Conservation (phyloP, 495 filamentous ascomycete genomes). For the Podospora sp. region DNA sequence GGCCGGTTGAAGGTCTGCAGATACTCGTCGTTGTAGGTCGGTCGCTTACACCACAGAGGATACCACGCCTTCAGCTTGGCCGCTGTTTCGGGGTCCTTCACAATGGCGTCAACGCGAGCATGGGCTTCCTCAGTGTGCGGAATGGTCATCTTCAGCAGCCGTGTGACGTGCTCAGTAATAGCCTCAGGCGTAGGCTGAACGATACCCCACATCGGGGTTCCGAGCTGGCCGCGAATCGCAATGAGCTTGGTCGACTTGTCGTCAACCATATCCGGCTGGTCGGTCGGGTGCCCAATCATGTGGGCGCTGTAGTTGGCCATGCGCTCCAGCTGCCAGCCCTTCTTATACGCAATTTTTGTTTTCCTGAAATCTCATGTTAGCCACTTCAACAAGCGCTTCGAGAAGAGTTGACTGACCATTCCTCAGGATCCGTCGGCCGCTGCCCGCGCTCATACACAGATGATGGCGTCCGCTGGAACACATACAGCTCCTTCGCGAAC, state of each 20-base stretch:
- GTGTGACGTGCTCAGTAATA: slow-evolving; percentile 38
- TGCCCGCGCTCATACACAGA: slow-evolving; percentile 53
- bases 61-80: slow-evolving; percentile 50
- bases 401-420: slow-evolving; percentile 36
- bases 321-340: slow-evolving; percentile 51
- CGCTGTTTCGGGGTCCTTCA: slow-evolving; percentile 46
- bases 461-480: slow-evolving; percentile 61
- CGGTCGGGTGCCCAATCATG: slow-evolving; percentile 32
- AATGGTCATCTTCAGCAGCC: slow-evolving; percentile 34
- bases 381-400: too few relatives aligned
- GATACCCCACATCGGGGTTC: slow-evolving; percentile 22
- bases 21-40: slow-evolving; percentile 51
- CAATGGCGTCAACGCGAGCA: slow-evolving; percentile 46
- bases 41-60: slow-evolving; percentile 50
- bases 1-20: slow-evolving; percentile 48
- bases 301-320: slow-evolving; percentile 39
- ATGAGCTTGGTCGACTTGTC: slow-evolving; percentile 44
- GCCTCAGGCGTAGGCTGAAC: slow-evolving; percentile 40
- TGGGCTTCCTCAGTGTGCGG: slow-evolving; percentile 31
- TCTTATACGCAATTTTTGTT: slow-evolving; percentile 39
- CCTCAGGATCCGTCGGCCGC: slow-evolving; percentile 48
- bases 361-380: slow-evolving; percentile 23
- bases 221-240: slow-evolving; percentile 36
- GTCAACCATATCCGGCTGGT: slow-evolving; percentile 42
- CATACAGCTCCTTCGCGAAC: slow-evolving; percentile 54